Evolutionary conservation across 495 filamentous ascomycete genomes (phyloP).

Genomic region (Penicillium goetzii): DNA sequence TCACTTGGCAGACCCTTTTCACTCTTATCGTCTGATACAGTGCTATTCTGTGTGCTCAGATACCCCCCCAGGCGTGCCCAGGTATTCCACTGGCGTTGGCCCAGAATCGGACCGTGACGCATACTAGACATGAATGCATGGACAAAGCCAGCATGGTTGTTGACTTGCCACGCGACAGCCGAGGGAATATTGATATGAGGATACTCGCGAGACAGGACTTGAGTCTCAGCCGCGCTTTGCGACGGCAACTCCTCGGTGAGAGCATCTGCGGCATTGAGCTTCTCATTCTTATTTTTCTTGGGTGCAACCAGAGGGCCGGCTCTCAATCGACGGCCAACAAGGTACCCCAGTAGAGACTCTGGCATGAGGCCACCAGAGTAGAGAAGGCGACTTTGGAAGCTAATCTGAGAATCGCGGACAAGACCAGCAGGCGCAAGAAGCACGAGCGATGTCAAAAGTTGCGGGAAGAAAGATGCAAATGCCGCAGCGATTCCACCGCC

Average conservation of each 20-base stretch:
- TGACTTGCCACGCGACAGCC: slow-evolving; percentile 60
- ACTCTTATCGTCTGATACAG: slow-evolving; percentile 21
- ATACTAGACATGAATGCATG: slow-evolving; percentile 62
- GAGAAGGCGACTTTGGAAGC: slow-evolving; percentile 59
- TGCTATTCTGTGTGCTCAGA: slow-evolving; percentile 48
- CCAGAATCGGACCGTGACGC: slow-evolving; percentile 57
- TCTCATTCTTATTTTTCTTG: slow-evolving; percentile 38
- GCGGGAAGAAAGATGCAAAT: slow-evolving; percentile 74
- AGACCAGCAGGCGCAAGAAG: slow-evolving; percentile 78
- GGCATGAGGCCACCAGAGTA: slow-evolving; percentile 64
- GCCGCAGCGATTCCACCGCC: slow-evolving; percentile 77
- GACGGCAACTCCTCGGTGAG: slow-evolving; percentile 45
- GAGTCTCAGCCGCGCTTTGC: slow-evolving; percentile 38
- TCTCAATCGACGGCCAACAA: slow-evolving; percentile 60
- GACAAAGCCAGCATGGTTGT: slow-evolving; percentile 58
- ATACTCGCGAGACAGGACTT: slow-evolving; percentile 49
- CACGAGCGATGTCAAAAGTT: slow-evolving; percentile 65
- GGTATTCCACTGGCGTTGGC: slow-evolving; percentile 48
- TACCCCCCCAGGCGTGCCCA: slow-evolving; percentile 61
- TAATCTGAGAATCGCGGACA: slow-evolving; percentile 66
- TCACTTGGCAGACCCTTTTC: slow-evolving; percentile 43
- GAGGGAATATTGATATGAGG: slow-evolving; percentile 49
- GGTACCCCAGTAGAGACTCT: slow-evolving; percentile 53
- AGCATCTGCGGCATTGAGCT: slow-evolving; percentile 40
- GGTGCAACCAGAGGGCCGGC: slow-evolving; percentile 40